Conservation (phyloP, 169 alveolate species). For the Perkinsus olseni region DNA sequence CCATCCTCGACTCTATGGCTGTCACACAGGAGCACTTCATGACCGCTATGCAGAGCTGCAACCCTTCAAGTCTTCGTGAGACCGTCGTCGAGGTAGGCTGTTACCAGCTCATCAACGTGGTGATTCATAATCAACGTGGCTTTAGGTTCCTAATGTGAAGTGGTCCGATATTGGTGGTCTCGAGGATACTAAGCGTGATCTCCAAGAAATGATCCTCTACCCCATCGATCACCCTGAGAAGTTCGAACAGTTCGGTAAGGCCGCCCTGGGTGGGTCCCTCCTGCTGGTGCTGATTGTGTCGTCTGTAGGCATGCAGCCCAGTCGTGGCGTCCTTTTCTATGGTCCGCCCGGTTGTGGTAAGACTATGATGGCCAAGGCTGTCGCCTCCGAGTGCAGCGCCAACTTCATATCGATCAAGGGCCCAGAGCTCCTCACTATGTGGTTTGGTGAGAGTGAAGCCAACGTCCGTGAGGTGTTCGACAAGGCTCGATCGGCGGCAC, state of each 20-base stretch:
- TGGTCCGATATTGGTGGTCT: constrained; percentile 99
- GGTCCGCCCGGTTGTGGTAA: constrained; percentile 99
- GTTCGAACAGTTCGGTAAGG: constrained; percentile 78
- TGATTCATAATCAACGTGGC: not conserved
- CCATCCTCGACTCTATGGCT: constrained; percentile 93
- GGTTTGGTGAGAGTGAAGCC: constrained; percentile 99
- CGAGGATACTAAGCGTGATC: constrained; percentile 82
- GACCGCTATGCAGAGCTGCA: constrained; percentile 89
- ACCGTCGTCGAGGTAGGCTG: constrained; percentile 85
- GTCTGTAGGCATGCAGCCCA: constrained; percentile 89
- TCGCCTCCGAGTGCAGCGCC: constrained; percentile 95
- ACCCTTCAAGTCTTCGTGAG: constrained; percentile 94
- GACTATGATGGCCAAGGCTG: constrained; percentile 97
- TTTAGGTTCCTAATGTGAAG: constrained; percentile 84
- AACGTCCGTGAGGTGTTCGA: constrained; percentile 99
- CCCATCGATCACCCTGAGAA: constrained; percentile 95
- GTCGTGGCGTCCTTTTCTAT: constrained; percentile 97
- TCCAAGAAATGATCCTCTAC: constrained; percentile 95
- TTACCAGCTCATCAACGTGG: not conserved
- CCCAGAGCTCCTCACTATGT: constrained; percentile 95
- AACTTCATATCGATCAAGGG: constrained; percentile 97
- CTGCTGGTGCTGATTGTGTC: not conserved
- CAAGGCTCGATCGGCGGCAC: constrained; percentile 97
- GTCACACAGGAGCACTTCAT: constrained; percentile 97
- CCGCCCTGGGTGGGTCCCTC: not conserved